Evolutionary conservation across 2,329 filamentous ascomycete genomes (phyloP), one percentile per base, ranked within the genome.

Genomic region (Neoascochyta sp.): DNA sequence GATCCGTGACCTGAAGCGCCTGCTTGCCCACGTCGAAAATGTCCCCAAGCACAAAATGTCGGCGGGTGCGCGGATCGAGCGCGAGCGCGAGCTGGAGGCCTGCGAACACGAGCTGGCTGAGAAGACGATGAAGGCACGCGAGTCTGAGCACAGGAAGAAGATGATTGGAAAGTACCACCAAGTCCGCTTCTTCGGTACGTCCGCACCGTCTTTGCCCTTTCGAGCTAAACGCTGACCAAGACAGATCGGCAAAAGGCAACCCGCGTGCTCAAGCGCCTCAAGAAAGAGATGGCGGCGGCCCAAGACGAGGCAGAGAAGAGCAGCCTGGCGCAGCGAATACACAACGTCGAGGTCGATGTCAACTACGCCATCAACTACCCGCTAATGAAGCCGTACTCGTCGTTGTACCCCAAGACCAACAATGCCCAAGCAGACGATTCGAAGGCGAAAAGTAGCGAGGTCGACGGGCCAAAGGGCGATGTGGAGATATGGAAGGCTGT

Each of bases 121-220:
- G 39, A 61, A 60, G 45, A 34, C 41, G 10, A 40, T 36, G 20
- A 43, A 64, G 4, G 71, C 75, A 41, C 70, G 74, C 26, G 67
- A 75, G 36, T 70, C 73, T 36, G 77, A 79, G 49, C 80, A 78
- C 64, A 73, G 71, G 54, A 73, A 78, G 45, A 72, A 78, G 36
- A 86, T 89, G 76, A 87, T 89, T 41, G 71, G 71, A 28, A 83
- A 81, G 60, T 92, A 88, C 50, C 85, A 90, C 59, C 89, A 86
- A 76, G 78, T 90, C 28, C 72, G 86, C 16, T 92, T 92, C 58
- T 90, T 90, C 62, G 86, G 85, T 84, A 69, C 29, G 73, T 50
- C 2, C 7, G 10, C 19, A 21, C n/a, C 9, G n/a, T 20, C 23
- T 21, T 4, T 4, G 11, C n/a, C n/a, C n/a, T 13, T 15, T 5